Percentiles rank a stretch among this genome's conserved stretches.
Evolutionary conservation across 768 basidiomycete species (phyloP).

Genomic region (Lepiota venenata): DNA sequence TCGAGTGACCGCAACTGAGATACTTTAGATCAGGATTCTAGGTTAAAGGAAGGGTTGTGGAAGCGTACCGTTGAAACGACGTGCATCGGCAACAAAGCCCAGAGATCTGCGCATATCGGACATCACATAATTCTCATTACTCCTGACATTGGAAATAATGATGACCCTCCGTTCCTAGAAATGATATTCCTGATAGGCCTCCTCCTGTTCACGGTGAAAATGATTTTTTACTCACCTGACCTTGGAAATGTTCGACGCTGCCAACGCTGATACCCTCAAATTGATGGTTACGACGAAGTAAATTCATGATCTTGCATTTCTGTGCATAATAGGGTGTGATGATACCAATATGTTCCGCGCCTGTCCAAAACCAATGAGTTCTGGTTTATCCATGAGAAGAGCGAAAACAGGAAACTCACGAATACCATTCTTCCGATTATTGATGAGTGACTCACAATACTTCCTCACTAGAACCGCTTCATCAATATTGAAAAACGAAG

Average conservation of each 20-base stretch:
- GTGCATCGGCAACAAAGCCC: slow-evolving; percentile 54
- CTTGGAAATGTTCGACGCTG: slow-evolving; percentile 69
- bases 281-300: slow-evolving; percentile 27
- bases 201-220: slow-evolving; percentile 9
- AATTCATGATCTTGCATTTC: slow-evolving; percentile 44
- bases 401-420: slow-evolving; percentile 29
- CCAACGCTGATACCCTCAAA: slow-evolving; percentile 52
- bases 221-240: slow-evolving; percentile 38
- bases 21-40: neutral
- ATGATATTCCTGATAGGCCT: slow-evolving; percentile 6
- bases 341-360: slow-evolving; percentile 52
- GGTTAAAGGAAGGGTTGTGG: neutral
- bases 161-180: slow-evolving; percentile 52
- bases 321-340: slow-evolving; percentile 70
- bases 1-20: slow-evolving; percentile 61
- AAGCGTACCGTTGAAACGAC: slow-evolving; percentile 51
- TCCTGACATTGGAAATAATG: slow-evolving; percentile 57
- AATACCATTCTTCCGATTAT: slow-evolving; percentile 33
- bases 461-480: slow-evolving; percentile 50
- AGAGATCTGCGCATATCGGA: slow-evolving; percentile 52
- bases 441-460: slow-evolving; percentile 34
- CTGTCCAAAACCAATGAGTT: slow-evolving; percentile 14
- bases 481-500: slow-evolving; percentile 62
- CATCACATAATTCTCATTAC: slow-evolving; percentile 45
- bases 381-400: neutral